phyloP scores from a whole-genome alignment of 2,329 filamentous ascomycete genomes.

The Claviceps digitariae region DNA sequence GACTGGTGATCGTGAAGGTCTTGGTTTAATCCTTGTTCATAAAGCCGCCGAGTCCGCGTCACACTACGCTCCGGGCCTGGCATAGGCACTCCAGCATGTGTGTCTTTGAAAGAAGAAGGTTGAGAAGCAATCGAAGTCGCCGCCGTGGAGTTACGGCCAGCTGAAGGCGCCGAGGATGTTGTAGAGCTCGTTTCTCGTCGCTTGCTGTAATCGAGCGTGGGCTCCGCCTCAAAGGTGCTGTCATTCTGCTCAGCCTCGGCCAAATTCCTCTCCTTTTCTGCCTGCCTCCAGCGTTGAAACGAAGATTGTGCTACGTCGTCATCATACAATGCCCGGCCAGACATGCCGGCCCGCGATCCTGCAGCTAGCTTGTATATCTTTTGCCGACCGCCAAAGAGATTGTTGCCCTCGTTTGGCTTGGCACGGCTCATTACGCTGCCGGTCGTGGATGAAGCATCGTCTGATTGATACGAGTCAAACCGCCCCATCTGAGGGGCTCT shows the following conservation, averaged over 20 bases:
- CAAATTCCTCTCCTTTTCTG: constrained; percentile 42
- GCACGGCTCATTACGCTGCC: constrained; percentile 72
- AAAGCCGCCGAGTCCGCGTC: constrained; percentile 61
- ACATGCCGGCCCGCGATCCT: constrained; percentile 39
- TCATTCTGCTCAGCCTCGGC: constrained; percentile 25
- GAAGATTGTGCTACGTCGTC: constrained; percentile 73
- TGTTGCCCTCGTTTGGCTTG: constrained; percentile 78
- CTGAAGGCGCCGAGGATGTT: constrained; percentile 53
- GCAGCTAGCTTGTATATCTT: constrained; percentile 81
- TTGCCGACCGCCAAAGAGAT: constrained; percentile 85
- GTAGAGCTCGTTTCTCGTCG: constrained; percentile 82
- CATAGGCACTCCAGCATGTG: constrained; percentile 24
- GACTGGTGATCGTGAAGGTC: constrained; percentile 70
- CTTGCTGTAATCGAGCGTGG: constrained; percentile 50
- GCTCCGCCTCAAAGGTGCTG: constrained; percentile 27
- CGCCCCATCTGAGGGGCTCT: constrained; percentile 47
- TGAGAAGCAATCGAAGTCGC: constrained; percentile 69
- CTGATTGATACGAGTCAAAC: constrained; percentile 51
- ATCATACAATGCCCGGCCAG: constrained; percentile 65
- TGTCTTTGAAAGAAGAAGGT: constrained; percentile 37
- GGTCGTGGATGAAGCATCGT: constrained; percentile 53
- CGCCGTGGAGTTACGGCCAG: constrained; percentile 67
- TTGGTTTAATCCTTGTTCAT: constrained; percentile 70
- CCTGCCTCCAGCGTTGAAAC: constrained; percentile 62
- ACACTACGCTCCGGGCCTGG: constrained; percentile 46